Evolutionary conservation across 257 asterid species (phyloP).

Genomic region (Perilla frutescens): DNA sequence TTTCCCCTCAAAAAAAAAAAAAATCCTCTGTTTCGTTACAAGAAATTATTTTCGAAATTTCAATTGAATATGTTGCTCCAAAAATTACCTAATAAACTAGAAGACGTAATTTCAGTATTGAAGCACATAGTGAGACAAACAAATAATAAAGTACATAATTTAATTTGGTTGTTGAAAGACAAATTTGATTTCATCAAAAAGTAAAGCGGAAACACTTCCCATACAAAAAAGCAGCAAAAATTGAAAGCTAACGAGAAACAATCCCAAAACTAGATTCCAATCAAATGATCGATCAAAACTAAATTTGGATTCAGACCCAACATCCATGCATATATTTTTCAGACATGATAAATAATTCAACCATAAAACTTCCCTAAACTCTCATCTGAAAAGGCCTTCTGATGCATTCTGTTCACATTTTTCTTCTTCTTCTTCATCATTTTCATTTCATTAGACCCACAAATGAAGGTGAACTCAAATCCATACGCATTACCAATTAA

Average conservation of each 20-base stretch:
- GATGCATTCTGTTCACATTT: slow-evolving; percentile 32
- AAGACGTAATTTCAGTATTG: too few species aligned
- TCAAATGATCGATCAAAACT: too few species aligned
- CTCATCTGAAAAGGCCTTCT: slow-evolving; percentile 35
- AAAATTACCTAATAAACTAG: too few species aligned
- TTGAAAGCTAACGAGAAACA: not conserved
- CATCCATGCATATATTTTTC: not conserved
- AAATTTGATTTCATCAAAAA: not conserved
- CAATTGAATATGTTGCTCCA: too few species aligned
- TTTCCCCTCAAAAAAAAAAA: too few species aligned
- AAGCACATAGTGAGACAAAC: too few species aligned
- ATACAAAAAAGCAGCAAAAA: not conserved
- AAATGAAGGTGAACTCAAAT: slow-evolving; percentile 57
- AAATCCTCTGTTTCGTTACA: too few species aligned
- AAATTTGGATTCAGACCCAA: not conserved
- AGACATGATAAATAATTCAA: slow-evolving; percentile 16
- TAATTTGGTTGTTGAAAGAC: too few species aligned
- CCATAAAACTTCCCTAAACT: slow-evolving; percentile 35
- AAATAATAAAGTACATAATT: too few species aligned
- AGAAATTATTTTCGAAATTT: too few species aligned
- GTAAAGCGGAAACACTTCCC: too few species aligned
- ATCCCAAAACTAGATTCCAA: not conserved
- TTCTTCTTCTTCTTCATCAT: slow-evolving; percentile 35
- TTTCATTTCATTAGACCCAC: slow-evolving; percentile 48
- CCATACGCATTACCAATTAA: slow-evolving; percentile 66